phyloP scores from a whole-genome alignment of 768 basidiomycete species.

The Glaciozyma martinii region DNA sequence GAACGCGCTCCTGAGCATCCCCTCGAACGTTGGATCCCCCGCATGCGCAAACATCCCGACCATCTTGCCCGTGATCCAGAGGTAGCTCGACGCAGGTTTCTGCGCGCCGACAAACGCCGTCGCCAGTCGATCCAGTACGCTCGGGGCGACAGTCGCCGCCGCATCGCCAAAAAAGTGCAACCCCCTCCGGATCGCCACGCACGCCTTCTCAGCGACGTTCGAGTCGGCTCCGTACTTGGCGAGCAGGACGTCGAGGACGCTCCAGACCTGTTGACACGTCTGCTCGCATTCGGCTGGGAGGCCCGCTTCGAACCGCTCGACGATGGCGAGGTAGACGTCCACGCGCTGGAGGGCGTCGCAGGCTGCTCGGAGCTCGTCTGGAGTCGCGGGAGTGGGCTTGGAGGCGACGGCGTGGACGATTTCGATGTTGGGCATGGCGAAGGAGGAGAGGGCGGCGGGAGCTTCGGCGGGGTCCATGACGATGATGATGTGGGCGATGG shows the following conservation, averaged over 20 bases:
- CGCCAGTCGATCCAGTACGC: constrained; percentile 66
- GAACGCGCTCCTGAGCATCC: constrained; percentile 56
- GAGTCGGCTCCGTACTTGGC: constrained; percentile 66
- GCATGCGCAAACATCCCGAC: constrained; percentile 67
- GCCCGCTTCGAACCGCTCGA: constrained; percentile 65
- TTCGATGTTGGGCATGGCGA: constrained; percentile 73
- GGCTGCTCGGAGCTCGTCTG: constrained; percentile 54
- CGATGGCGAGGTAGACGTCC: constrained; percentile 78
- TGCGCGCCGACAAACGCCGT: constrained; percentile 61
- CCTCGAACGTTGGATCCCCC: constrained; percentile 50
- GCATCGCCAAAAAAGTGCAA: constrained; percentile 61
- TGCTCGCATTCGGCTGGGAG: constrained; percentile 69
- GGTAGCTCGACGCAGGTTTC: constrained; percentile 64
- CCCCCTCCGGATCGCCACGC: constrained; percentile 74
- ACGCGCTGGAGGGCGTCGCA: constrained; percentile 82
- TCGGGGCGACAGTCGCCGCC: constrained; percentile 57
- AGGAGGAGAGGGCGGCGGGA: constrained; percentile 74
- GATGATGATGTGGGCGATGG: constrained; percentile 88
- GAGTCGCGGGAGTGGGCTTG: constrained; percentile 49
- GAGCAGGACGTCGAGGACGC: constrained; percentile 70
- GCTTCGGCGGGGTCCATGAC: constrained; percentile 86
- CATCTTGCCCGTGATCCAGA: constrained; percentile 89
- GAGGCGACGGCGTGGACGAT: constrained; percentile 58
- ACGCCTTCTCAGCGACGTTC: constrained; percentile 69
- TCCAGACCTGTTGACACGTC: constrained; percentile 72